Conservation (phyloP, 2,329 filamentous ascomycete genomes). For the Shiraia bambusicola region DNA sequence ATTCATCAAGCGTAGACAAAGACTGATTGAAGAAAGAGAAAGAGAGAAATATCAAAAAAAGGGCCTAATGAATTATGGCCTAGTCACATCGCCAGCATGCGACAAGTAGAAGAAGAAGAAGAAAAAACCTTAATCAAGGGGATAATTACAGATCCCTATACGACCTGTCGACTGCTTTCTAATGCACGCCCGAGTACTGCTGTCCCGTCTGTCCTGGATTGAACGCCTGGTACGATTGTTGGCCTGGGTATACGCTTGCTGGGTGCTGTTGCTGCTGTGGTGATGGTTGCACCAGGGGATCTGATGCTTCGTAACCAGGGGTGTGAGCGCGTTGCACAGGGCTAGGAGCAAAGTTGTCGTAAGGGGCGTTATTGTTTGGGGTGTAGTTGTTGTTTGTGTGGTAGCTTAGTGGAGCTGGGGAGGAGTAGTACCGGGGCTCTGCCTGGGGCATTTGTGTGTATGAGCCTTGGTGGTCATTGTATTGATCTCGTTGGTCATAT, state of each 20-base stretch:
- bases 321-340: constrained; percentile 6
- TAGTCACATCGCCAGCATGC: too few species aligned
- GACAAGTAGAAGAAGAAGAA: too few species aligned
- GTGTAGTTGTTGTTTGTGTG: constrained; percentile 3
- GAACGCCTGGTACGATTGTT: constrained; percentile 17
- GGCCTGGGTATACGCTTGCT: constrained; percentile 14
- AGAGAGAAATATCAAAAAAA: too few species aligned
- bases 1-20: too few species aligned
- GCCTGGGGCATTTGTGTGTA: constrained; percentile 6
- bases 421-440: constrained; percentile 3
- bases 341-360: constrained; percentile 7
- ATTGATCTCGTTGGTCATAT: constrained; percentile 13
- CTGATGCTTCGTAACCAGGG: constrained; percentile 15
- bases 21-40: too few species aligned
- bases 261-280: constrained; percentile 1
- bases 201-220: constrained; percentile 8
- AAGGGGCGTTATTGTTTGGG: constrained; percentile 5
- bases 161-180: constrained; percentile 20
- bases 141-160: constrained; percentile 18
- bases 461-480: constrained; percentile 10
- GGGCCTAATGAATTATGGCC: too few species aligned
- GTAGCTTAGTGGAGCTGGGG: constrained; percentile 2
- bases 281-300: constrained; percentile 6
- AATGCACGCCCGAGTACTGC: constrained; percentile 10
- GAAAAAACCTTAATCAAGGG: neutral